Base-by-base conservation (phyloP, 2,329 filamentous ascomycete species). In the Penicillium sp. region DNA sequence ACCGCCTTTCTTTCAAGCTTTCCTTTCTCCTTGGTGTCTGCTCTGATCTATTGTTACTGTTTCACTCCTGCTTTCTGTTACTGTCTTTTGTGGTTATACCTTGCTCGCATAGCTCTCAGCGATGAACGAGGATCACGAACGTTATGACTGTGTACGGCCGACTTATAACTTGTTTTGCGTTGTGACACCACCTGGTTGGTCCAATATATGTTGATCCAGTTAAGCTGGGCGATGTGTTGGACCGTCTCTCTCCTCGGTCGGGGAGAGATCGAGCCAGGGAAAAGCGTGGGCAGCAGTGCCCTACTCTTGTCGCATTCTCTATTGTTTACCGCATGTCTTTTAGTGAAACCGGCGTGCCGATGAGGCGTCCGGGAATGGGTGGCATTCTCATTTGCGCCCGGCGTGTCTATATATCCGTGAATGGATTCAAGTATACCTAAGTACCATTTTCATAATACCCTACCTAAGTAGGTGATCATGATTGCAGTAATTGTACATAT, bases 61-160 rank as follows among this genome's bases (percentile, higher is more conserved):
- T n/a, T n/a, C n/a, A n/a, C n/a, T 65, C 60, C 66, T 66, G 59
- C 61, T 67, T 61, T 54, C 56, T 69, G 58, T 66, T 51, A 55
- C 44, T 57, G 60, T 56, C 58, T 68, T 43, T 64, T 68, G 66
- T 70, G 69, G 67, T 45, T 69, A 68, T 71, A 70, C 61, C 64
- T 69, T 70, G 68, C 62, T 71, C 68, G 68, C 71, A 69, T 63
- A 68, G 66, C 70, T 65, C 67, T 62, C 60, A 68, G 68, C 71
- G 69, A 71, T 71, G 71, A 74, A 64, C 64, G 70, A 74, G 66
- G 70, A 71, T 70, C 67, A 75, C 68, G 71, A 74, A 70, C 62
- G 65, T 73, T 69, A 74, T 72, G 72, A 73, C 70, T 63, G 65
- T 72, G 63, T 70, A 73, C 66, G 70, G 70, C 67, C 69, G 65